phyloP scores from a whole-genome alignment of 441 rosid genomes.

The Jatropha multifida region DNA sequence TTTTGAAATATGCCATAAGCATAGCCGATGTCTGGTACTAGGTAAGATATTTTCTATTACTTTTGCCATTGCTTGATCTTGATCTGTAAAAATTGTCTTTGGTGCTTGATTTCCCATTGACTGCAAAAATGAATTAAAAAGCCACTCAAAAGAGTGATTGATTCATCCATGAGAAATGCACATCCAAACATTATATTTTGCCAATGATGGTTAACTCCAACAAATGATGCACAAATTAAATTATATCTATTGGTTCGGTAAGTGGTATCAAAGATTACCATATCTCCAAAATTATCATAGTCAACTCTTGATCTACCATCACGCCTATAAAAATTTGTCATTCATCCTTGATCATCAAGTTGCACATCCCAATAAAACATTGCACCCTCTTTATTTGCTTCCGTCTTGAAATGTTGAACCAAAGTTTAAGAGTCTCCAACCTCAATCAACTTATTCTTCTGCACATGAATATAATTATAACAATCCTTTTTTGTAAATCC shows the following conservation, averaged over 20 bases:
- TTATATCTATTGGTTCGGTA: slow-evolving; percentile 4
- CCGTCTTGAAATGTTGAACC: background rate
- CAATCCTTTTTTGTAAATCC: background rate
- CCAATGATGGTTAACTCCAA: background rate
- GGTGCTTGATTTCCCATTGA: background rate
- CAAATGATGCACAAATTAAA: background rate
- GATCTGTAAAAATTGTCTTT: background rate
- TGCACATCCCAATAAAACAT: background rate
- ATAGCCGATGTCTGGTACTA: background rate
- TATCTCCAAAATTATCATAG: slow-evolving; percentile 8
- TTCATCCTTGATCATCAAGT: background rate
- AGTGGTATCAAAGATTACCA: background rate
- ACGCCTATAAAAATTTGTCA: background rate
- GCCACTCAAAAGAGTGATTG: background rate
- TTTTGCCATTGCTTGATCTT: background rate
- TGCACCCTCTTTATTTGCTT: background rate
- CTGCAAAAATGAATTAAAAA: background rate
- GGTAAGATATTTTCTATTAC: background rate
- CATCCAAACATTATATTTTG: background rate
- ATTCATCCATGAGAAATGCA: background rate
- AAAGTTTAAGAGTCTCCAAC: background rate
- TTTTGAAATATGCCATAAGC: background rate
- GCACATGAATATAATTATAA: background rate
- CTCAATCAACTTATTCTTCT: background rate
- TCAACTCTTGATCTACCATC: background rate